phyloP scores from a whole-genome alignment of 257 asterid species.

The Eucommia ulmoides region DNA sequence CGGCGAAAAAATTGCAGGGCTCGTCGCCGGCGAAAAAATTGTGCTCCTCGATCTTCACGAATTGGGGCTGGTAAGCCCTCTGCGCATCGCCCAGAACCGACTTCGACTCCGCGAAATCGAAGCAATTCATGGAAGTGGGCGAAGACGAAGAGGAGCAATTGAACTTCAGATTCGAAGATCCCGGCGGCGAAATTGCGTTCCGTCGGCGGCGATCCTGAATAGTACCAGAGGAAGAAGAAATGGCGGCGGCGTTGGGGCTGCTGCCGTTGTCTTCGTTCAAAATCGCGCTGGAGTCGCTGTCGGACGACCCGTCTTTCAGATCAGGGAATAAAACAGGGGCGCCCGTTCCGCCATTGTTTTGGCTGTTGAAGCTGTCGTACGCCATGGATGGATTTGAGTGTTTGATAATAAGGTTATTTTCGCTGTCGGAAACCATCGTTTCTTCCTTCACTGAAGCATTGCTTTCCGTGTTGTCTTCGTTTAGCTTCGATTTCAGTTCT shows the following conservation, averaged over 20 bases:
- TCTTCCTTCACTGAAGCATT: conserved; percentile 43
- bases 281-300: conserved; percentile 76
- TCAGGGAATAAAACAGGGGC: conserved; percentile 24
- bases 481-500: conserved; percentile 49
- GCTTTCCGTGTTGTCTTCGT: conserved; percentile 23
- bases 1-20: conserved; percentile 63
- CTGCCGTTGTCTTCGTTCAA: conserved; percentile 48
- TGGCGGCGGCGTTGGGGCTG: conserved; percentile 40
- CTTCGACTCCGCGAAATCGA: conserved; percentile 18
- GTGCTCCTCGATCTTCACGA: conserved; percentile 75
- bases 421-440: conserved; percentile 34
- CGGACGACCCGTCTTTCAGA: conserved; percentile 64
- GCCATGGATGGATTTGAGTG: conserved; percentile 1
- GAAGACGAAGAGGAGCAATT: conserved; percentile 3
- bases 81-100: conserved; percentile 34
- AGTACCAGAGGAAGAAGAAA: conserved; percentile 31
- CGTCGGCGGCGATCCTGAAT: conserved; percentile 11
- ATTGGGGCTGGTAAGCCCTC: conserved; percentile 34
- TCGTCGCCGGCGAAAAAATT: conserved; percentile 65
- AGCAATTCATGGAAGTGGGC: conserved; percentile 6
- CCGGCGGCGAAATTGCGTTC: conserved; percentile 11
- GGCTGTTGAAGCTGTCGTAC: conserved; percentile 20
- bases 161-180: neutral
- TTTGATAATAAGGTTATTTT: conserved; percentile 14
- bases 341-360: conserved; percentile 11